Evolutionary conservation across 805 yeast genomes (phyloP).

Genomic region (Candida stauntonica): DNA sequence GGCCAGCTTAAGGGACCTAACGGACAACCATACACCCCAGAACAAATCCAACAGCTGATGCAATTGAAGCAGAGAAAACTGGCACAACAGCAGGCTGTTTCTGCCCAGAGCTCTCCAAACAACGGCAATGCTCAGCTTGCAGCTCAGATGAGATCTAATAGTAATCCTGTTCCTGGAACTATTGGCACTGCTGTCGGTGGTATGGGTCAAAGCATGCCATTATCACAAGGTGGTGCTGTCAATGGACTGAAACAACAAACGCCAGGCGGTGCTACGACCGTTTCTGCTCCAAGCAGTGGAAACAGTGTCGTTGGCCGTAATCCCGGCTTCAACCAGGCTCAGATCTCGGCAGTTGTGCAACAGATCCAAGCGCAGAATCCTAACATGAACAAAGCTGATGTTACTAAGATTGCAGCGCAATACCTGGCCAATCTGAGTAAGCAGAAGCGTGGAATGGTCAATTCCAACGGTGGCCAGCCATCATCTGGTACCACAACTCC

Average conservation of each 20-base stretch:
- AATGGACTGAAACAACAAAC: too few species aligned
- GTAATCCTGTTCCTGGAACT: conserved; percentile 17
- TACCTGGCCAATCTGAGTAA: conserved; percentile 50
- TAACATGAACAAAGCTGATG: conserved; percentile 55
- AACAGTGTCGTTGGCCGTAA: conserved; percentile 13
- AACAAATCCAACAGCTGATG: conserved; percentile 54
- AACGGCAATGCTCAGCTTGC: conserved; percentile 9
- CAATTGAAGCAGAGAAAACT: conserved; percentile 19
- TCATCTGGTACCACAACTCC: conserved; percentile 6
- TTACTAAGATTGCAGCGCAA: conserved; percentile 60
- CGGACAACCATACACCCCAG: conserved; percentile 55
- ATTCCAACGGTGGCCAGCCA: conserved; percentile 7
- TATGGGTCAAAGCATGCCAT: conserved; percentile 11
- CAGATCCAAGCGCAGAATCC: conserved; percentile 68
- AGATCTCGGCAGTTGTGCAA: conserved; percentile 59
- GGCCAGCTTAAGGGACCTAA: conserved; percentile 33
- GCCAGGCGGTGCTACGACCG: conserved; percentile 8
- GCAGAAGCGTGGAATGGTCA: conserved; percentile 17
- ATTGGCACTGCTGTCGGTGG: conserved; percentile 8
- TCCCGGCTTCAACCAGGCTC: conserved; percentile 47
- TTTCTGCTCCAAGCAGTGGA: conserved; percentile 2
- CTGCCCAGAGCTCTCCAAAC: conserved; percentile 15
- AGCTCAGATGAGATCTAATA: conserved; percentile 19
- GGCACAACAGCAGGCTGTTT: conserved; percentile 19
- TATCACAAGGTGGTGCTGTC: conserved; percentile 1